Base-by-base conservation (phyloP, 1,284 basidiomycete genomes). In the Phaffia rhodozyma region DNA sequence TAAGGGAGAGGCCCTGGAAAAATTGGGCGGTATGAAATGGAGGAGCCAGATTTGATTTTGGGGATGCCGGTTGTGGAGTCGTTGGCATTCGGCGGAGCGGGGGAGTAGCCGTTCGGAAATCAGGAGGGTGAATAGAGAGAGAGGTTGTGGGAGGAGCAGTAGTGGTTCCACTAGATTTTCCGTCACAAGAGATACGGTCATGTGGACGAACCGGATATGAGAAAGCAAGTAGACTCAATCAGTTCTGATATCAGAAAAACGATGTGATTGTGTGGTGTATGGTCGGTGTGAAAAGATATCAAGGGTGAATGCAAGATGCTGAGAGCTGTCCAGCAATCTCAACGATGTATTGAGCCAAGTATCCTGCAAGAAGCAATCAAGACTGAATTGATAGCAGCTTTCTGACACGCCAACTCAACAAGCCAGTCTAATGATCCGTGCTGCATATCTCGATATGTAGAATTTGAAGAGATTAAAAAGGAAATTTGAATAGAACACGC, bases 111-210 rank as follows among this genome's bases (percentile, higher is more conserved):
- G 86, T 86, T 72, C 83, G 82, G 77, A 87, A 86, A 71, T 83
- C 81, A 73, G 87, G 87, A 52, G 84, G 84, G 86, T 86, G 83
- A 78, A 89, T 79, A 68, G 85, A 84, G 72, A 87, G 82, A 66
- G 83, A 81, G 55, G 85, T 86, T 56, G 86, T 86, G 67, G 86
- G 84, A 70, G 81, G 80, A 68, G 83, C 82, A 69, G 82, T 64
- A 32, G 60, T 64, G 2, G 62, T 61, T 50, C 66, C 61, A 51
- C 23, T n/a, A 53, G 38, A 29, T n/a, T 2, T 38, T 23, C 1
- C 29, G 18, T 21, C 43, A 27, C 50, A 51, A 23, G 43, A 43
- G 58, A 58, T 58, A 7, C 77, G 69, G 79, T n/a, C 13, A 58
- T 48, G 29, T 51, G 47, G 20, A 47, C 55, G 56, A 38, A 13